Evolutionary conservation across 106 monocot species (phyloP), one percentile per base, ranked within the genome.

Genomic region (Platanthera zijinensis): DNA sequence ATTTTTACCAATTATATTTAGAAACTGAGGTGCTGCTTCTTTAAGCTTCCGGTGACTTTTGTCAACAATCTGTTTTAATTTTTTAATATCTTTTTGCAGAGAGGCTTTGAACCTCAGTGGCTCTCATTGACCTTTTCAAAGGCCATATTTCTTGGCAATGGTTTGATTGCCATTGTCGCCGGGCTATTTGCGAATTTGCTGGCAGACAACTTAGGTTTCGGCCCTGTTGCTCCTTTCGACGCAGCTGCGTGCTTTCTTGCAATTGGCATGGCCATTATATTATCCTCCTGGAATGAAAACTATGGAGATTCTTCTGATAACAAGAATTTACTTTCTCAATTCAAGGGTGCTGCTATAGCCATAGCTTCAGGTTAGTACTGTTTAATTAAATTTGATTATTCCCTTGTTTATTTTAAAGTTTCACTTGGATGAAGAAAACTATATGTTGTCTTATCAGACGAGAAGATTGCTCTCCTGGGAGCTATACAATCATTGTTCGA

Each of bases 71-170:
- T 39, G 39, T 39, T 39, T 39, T 39, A 39, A 39, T 39, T 39
- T 39, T 39, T 39, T 3, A 39, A 39, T 39, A 3, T 39, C 52
- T 50, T 76, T 78, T 46, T 86, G 17, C 87, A 99, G 97, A 99
- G 94, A 78, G 89, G 94, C 22, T 99, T 99, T 81, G 97, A 99
- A 30, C 78, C 91, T 74, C 94, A 99, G 57, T 99, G 97, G 97
- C 83, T 99, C 51, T 99, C 97, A 6, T 71, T 99, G 46, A 99
- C 92, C 48, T 97, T 99, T 86, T 99, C 97, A 18, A 99, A 99
- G 84, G 97, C 97, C 47, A 99, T 99, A 81, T 94, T 99, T 78
- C 94, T 99, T 85, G 97, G 97, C 17, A 99, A 99, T 88, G 97
- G 97, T 73, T 84, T 99, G 7, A 30, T 94, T 62, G 97, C 97